Conservation (phyloP, 345 rosid genomes). For the Camelina hispida region DNA sequence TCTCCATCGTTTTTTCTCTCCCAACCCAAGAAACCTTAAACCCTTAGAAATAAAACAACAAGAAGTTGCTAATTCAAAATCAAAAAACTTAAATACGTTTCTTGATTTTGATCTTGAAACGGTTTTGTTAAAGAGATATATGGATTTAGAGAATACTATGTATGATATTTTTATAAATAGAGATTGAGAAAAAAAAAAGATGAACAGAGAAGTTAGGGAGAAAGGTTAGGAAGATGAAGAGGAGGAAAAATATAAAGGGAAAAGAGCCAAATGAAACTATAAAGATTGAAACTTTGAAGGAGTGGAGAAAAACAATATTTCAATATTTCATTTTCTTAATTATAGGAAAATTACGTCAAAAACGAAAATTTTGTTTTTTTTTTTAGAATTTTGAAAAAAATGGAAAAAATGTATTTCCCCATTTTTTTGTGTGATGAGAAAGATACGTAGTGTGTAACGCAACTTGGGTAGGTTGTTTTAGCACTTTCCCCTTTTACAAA, state of each 20-base stretch:
- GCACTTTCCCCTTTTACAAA: conserved; percentile 41
- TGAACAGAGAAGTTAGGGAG: conserved; percentile 41
- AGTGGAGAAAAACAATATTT: conserved; percentile 22
- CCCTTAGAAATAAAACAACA: conserved; percentile 12
- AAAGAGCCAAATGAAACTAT: conserved; percentile 40
- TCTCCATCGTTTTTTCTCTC: conserved; percentile 28
- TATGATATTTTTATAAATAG: conserved; percentile 7
- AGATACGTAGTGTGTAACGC: conserved; percentile 48
- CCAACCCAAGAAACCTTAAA: conserved; percentile 28
- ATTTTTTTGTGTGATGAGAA: conserved; percentile 40
- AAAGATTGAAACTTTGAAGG: conserved; percentile 38
- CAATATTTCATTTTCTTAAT: conserved; percentile 39
- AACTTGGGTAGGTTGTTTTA: conserved; percentile 50
- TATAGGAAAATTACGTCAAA: conserved; percentile 36
- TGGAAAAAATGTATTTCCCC: neutral
- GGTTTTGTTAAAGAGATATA: neutral
- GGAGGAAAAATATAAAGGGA: conserved; percentile 33
- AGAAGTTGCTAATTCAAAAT: neutral
- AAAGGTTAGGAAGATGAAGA: conserved; percentile 41
- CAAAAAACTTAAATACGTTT: neutral
- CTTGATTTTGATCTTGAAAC: conserved; percentile 32
- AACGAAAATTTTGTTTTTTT: conserved; percentile 31
- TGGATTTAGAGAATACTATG: conserved; percentile 20
- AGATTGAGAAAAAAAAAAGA: conserved; percentile 16
- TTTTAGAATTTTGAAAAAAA: neutral